These are phyloP conservation scores for Blastobotrys illinoisensis DNA, from an alignment of 1,139 yeast genomes.

Conservation along the genomic window DNA sequence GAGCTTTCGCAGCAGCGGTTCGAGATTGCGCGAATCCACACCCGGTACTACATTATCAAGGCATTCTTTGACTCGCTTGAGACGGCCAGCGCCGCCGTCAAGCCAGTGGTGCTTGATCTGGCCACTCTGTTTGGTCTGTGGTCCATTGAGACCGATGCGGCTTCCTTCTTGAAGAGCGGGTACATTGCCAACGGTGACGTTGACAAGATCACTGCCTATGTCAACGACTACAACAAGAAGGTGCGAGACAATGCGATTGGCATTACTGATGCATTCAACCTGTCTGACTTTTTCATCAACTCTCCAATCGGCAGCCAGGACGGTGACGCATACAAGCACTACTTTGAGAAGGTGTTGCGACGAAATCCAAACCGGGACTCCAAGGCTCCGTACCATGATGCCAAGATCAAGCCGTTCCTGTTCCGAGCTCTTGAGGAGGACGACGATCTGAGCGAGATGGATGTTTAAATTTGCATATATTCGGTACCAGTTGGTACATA, in stretches of 20 bases:
- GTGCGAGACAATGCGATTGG: conserved; percentile 68
- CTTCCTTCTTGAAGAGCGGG: conserved; percentile 63
- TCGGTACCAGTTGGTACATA: no score
- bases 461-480: conserved; percentile 1
- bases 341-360: conserved; percentile 40
- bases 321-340: conserved; percentile 83
- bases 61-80: conserved; percentile 35
- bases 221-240: conserved; percentile 33
- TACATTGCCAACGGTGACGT: conserved; percentile 41
- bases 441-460: conserved; percentile 9
- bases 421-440: conserved; percentile 30
- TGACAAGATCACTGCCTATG: conserved; percentile 31
- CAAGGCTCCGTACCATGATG: conserved; percentile 38
- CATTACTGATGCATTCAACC: conserved; percentile 83
- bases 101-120: conserved; percentile 42
- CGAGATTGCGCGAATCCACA: conserved; percentile 40
- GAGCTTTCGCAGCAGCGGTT: conserved; percentile 40
- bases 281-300: conserved; percentile 78
- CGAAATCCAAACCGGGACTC: conserved; percentile 32
- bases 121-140: conserved; percentile 62
- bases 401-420: conserved; percentile 38
- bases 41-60: conserved; percentile 35
- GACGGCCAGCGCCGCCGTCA: conserved; percentile 25
- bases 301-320: conserved; percentile 79
- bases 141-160: conserved; percentile 69